A percentile compares a stretch with the other conserved stretches of the same genome.
Evolutionary conservation across 2,329 filamentous ascomycete species (phyloP).

Genomic region (Colletotrichum ledebouriae): DNA sequence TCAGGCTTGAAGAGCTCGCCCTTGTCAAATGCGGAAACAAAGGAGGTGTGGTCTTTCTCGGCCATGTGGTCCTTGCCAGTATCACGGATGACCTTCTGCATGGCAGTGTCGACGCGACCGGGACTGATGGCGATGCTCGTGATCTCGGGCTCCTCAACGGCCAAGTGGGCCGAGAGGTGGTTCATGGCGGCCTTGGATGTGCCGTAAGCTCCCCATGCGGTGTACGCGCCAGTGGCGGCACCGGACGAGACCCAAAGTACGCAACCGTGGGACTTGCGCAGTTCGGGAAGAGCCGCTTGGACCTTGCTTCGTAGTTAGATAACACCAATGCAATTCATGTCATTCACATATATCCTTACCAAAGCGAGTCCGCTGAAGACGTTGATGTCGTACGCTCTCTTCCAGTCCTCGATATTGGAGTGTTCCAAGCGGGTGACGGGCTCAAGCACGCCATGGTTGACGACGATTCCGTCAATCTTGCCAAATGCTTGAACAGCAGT

Average conservation of each 20-base stretch:
- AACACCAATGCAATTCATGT: background rate
- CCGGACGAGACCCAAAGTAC: conserved; percentile 87
- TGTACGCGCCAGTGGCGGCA: conserved; percentile 75
- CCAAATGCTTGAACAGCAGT: conserved; percentile 77
- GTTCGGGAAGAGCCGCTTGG: conserved; percentile 76
- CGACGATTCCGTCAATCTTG: conserved; percentile 81
- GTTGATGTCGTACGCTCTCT: conserved; percentile 82
- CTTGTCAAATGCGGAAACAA: conserved; percentile 76
- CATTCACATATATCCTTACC: conserved; percentile 61
- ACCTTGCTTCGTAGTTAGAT: conserved; percentile 61
- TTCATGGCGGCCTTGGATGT: conserved; percentile 88
- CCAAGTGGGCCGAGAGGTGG: conserved; percentile 80
- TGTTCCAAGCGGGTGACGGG: conserved; percentile 80
- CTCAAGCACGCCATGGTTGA: conserved; percentile 89
- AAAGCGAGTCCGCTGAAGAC: conserved; percentile 86
- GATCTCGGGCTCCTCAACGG: conserved; percentile 81
- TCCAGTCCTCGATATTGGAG: conserved; percentile 79
- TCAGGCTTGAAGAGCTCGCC: conserved; percentile 84
- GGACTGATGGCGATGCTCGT: conserved; percentile 80
- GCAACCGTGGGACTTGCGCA: conserved; percentile 77
- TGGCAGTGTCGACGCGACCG: conserved; percentile 88
- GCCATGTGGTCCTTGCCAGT: conserved; percentile 64
- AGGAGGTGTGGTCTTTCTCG: conserved; percentile 72
- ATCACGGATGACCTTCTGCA: conserved; percentile 87
- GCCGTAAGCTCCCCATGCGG: conserved; percentile 85